Evolutionary conservation across 768 basidiomycete species (phyloP), one percentile per base, ranked within the genome.

Genomic region (Amanita fuliginea): DNA sequence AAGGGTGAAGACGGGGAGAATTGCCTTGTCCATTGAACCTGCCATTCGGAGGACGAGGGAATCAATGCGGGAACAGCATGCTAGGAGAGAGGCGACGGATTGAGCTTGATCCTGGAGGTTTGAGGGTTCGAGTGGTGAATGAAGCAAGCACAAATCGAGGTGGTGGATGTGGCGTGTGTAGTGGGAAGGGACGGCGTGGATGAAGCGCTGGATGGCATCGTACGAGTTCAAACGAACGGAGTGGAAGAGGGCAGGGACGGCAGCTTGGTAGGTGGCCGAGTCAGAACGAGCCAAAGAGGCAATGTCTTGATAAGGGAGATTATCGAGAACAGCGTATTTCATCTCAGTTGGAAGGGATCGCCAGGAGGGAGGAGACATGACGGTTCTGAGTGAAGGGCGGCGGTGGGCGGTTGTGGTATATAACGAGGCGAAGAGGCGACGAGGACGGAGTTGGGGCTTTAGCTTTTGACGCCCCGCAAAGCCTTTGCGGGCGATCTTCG

Each of bases 311-410:
- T 60, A 55, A 41, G 69, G 70, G 53, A 85, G 73, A 51, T 63
- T 59, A 39, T 69, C 73, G 41, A 81, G 63, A 60, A 87, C 56
- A 22, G 74, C 66, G 56, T 81, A 70, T 64, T 77, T 78, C 62
- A 87, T 77, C 55, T 87, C 85, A 0, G 68, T 67, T 40, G 85
- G 85, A 54, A 87, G 79, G 19, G 61, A 44, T 53, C 69, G 57
- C 84, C 84, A 86, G 56, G 66, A 16, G 2, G 42, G 9, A 16
- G 26, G 9, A 28, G 26, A 3, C 22, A 22, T n/a, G n/a, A n/a
- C n/a, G n/a, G n/a, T 44, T 16, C 5, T 24, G 22, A 5, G 22
- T 24, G 3, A 28, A 2, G n/a, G 16, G 19, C 14, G 32, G 30
- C 1, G 9, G 6, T 1, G 9, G 10, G 6, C 9, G 30, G 22